These are phyloP conservation scores for Aspergillus thermomutatus DNA, from an alignment of 2,329 filamentous ascomycete genomes.

Conservation along the genomic window DNA sequence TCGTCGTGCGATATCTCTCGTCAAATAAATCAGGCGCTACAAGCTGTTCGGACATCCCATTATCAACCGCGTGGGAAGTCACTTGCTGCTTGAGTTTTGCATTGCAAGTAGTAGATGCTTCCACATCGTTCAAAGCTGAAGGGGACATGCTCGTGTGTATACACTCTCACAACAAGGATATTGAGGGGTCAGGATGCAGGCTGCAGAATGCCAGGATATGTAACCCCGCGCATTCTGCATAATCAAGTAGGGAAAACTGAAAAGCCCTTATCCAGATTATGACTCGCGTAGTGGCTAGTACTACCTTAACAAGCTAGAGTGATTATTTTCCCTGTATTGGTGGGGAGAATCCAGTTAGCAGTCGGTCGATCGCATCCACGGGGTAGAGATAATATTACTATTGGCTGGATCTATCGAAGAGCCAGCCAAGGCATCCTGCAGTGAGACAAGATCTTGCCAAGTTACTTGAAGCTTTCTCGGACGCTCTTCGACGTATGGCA, in stretches of 20 bases:
- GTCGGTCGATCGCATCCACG: background rate
- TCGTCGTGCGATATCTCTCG: constrained; percentile 49
- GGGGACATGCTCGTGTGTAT: background rate
- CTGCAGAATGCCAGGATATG: background rate
- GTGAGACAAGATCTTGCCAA: too few relatives aligned
- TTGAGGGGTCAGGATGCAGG: background rate
- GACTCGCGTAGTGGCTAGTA: background rate
- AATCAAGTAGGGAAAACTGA: background rate
- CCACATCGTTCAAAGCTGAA: background rate
- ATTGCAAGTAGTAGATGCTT: background rate
- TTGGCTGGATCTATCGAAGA: too few relatives aligned
- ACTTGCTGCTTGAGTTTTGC: background rate
- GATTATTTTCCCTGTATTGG: background rate
- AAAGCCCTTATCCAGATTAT: background rate
- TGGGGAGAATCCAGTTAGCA: background rate
- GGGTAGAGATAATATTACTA: too few relatives aligned
- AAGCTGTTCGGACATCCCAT: constrained; percentile 31
- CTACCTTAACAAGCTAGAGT: background rate
- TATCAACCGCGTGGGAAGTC: background rate
- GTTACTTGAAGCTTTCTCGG: too few relatives aligned
- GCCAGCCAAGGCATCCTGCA: too few relatives aligned
- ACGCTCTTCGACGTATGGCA: too few relatives aligned
- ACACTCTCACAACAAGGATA: background rate
- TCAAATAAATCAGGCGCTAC: constrained; percentile 56
- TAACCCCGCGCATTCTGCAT: background rate